Evolutionary conservation across 176 grass and related monocot genomes (phyloP).

Genomic region (Melocanna baccifera): DNA sequence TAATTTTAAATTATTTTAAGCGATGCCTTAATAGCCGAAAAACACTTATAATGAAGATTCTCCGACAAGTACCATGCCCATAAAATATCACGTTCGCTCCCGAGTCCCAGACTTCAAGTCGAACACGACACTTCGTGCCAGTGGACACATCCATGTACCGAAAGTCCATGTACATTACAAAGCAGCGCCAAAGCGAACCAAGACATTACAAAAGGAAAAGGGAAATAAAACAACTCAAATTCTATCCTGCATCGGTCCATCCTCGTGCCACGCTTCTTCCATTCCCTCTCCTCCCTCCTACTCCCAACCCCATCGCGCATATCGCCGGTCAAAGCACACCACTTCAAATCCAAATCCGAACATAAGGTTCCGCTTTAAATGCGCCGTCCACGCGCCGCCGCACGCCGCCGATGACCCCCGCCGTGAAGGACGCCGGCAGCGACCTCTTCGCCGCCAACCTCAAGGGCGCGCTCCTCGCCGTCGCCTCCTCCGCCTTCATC

Average conservation of each 20-base stretch:
- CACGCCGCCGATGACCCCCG: conserved; percentile 37
- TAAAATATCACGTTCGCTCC: neutral
- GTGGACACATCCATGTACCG: neutral
- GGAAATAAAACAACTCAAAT: neutral
- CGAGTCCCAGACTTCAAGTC: conserved; percentile 16
- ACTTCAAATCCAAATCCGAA: neutral
- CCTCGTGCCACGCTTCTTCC: neutral
- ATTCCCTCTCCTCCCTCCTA: neutral
- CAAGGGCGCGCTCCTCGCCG: conserved; percentile 74
- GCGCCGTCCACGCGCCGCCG: conserved; percentile 28
- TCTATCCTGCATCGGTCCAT: neutral
- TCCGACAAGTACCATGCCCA: neutral
- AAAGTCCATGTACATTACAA: too few relatives aligned
- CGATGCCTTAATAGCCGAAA: too few relatives aligned
- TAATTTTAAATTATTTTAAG: too few relatives aligned
- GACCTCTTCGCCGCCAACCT: conserved; percentile 85
- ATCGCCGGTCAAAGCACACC: conserved; percentile 1
- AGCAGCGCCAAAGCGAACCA: neutral
- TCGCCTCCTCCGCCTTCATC: conserved; percentile 89
- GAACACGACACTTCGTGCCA: conserved; percentile 22
- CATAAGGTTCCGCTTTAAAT: conserved; percentile 21
- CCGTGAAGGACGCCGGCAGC: conserved; percentile 29
- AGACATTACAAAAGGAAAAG: neutral
- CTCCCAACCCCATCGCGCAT: conserved; percentile 18
- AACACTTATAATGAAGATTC: neutral